Base-by-base conservation (phyloP, 2,329 filamentous ascomycete genomes). In the Fusarium domesticum region DNA sequence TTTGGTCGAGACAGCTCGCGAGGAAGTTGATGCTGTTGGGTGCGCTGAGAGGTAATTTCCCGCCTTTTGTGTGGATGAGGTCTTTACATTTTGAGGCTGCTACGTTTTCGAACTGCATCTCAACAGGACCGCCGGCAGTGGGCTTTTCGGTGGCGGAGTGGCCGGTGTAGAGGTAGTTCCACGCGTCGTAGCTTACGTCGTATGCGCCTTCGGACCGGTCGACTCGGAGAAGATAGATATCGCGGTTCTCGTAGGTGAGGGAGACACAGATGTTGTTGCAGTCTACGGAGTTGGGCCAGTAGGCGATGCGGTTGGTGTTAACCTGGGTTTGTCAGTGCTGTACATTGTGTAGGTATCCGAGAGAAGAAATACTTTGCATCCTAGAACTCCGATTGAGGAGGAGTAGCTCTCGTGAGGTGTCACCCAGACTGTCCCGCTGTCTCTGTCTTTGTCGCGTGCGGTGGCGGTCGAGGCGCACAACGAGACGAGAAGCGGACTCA, bases 141-240 rank as follows among this genome's bases (percentile, higher is more conserved):
- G 77, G 76, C 35, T 70, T 62, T 12, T 70, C 60, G 2, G 65
- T 66, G 4, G 78, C 78, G 3, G 68, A 67, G 40, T 71, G 45
- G 43, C 75, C 75, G 0, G 71, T 76, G 37, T 65, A 57, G n/a
- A 83, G 75, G 53, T 78, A 79, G 65, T 80, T 81, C 76, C 77
- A 83, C 17, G 79, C 78, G 54, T 82, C 78, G 68, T 81, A 83
- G 58, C 69, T 73, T 59, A 83, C 70, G 60, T 83, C 80, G 63
- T 80, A 62, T 20, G 78, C 78, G 43, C 77, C 78, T 43, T 70
- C 67, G 0, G 78, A 82, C 50, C 72, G 68, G 64, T 83, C 80
- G 55, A 83, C 65, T 58, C 75, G 76, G 32, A 83, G 71, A 36
- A 89, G 78, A 49, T 80, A 72, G 46, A 84, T 67, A 18, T 65